Conservation (phyloP, 495 filamentous ascomycete genomes). For the Penicillium manginii region DNA sequence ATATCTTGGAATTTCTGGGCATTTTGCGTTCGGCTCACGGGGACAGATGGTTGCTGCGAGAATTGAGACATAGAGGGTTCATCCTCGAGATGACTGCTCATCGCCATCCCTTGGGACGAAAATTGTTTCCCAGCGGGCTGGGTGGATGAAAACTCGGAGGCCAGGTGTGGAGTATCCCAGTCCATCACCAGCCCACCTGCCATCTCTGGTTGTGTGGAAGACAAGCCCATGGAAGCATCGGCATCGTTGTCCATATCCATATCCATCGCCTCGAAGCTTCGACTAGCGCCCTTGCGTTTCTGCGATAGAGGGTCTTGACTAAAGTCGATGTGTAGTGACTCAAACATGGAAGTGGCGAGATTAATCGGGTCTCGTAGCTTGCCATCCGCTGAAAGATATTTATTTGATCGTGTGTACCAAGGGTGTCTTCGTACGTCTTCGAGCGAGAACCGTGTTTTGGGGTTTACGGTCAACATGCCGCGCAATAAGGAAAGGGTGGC, state of each 20-base stretch:
- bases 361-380: conserved; percentile 77
- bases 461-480: conserved; percentile 89
- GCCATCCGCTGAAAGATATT: conserved; percentile 72
- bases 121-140: conserved; percentile 47
- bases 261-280: conserved; percentile 52
- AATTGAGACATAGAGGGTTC: conserved; percentile 95
- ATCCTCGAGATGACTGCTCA: conserved; percentile 71
- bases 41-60: conserved; percentile 77
- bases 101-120: conserved; percentile 35
- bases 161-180: conserved; percentile 67
- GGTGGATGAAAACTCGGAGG: conserved; percentile 55
- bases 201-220: conserved; percentile 82
- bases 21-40: conserved; percentile 80
- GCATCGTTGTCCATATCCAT: conserved; percentile 53
- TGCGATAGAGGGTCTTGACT: conserved; percentile 62
- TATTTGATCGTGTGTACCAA: conserved; percentile 89
- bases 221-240: conserved; percentile 44
- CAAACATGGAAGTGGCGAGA: conserved; percentile 90
- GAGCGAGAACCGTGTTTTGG: conserved; percentile 77
- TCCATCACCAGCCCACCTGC: conserved; percentile 73
- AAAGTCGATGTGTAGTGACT: conserved; percentile 91
- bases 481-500: conserved; percentile 85
- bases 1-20: conserved; percentile 90
- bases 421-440: conserved; percentile 89
- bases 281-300: conserved; percentile 42